Percentiles rank a stretch among this genome's conserved stretches.
Conservation (phyloP, 352 stramenopile species). For the Phytopythium boreale region DNA sequence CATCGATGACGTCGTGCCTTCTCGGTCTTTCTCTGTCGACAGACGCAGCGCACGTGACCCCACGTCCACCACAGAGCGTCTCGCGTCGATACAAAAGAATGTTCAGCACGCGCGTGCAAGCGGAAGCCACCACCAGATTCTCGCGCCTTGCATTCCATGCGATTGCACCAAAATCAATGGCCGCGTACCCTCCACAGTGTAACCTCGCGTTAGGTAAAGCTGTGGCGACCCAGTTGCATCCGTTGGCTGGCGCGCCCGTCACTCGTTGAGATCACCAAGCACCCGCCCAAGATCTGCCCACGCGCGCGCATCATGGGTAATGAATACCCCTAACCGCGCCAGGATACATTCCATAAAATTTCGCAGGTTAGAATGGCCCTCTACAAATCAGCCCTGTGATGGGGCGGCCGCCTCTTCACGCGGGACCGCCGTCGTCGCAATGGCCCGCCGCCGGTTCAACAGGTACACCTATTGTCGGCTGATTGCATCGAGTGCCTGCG, state of each 20-base stretch:
- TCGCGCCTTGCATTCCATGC: constrained; percentile 6
- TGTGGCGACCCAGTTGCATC: background rate
- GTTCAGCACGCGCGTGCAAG: constrained; percentile 1
- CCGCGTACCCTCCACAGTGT: background rate
- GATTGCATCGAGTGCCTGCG: background rate
- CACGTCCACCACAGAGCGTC: background rate
- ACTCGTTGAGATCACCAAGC: background rate
- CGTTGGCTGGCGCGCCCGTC: background rate
- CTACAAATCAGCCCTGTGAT: constrained; percentile 1
- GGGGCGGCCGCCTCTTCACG: background rate
- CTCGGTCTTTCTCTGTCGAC: background rate
- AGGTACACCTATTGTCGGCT: background rate
- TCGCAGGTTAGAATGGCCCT: background rate
- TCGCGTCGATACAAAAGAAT: background rate
- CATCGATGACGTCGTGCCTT: constrained; percentile 3
- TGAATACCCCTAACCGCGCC: background rate
- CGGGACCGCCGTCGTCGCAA: background rate
- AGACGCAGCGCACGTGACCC: background rate
- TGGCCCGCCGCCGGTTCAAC: background rate
- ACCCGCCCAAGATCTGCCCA: constrained; percentile 3
- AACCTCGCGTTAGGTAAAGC: background rate
- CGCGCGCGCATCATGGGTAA: constrained; percentile 3
- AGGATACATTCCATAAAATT: constrained; percentile 9
- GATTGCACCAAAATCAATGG: background rate
- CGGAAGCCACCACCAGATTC: background rate